phyloP scores from a whole-genome alignment of 2,329 filamentous ascomycete species.

The Cladophialophora yegresii region DNA sequence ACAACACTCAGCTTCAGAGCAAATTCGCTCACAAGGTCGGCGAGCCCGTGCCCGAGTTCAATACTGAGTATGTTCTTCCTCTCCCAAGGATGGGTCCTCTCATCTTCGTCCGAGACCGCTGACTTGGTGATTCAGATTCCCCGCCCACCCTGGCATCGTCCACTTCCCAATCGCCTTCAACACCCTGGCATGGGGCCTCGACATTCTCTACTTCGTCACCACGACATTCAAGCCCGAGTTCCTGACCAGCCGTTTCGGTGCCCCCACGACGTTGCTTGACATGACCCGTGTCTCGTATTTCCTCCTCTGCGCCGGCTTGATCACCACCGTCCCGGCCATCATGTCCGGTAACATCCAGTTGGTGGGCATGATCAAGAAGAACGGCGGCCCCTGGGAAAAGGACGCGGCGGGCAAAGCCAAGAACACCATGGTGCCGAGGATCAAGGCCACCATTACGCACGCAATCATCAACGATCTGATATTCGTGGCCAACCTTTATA shows the following conservation, averaged over 20 bases:
- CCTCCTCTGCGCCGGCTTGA: slow-evolving; percentile 34
- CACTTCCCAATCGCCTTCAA: slow-evolving; percentile 38
- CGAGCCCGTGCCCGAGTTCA: slow-evolving; percentile 37
- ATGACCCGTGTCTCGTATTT: slow-evolving; percentile 36
- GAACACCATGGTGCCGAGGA: slow-evolving; percentile 36
- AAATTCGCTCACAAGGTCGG: slow-evolving; percentile 36
- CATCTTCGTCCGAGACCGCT: slow-evolving; percentile 10
- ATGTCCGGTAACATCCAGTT: slow-evolving; percentile 37
- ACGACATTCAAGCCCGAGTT: slow-evolving; percentile 34
- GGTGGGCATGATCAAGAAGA: slow-evolving; percentile 37
- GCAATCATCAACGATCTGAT: slow-evolving; percentile 36
- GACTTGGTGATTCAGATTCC: slow-evolving; percentile 22
- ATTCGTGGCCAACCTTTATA: slow-evolving; percentile 35
- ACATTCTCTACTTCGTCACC: slow-evolving; percentile 36
- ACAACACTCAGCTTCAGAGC: slow-evolving; percentile 34
- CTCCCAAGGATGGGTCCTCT: background rate
- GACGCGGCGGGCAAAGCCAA: slow-evolving; percentile 35
- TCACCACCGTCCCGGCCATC: slow-evolving; percentile 36
- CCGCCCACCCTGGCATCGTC: slow-evolving; percentile 35
- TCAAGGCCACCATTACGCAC: slow-evolving; percentile 37
- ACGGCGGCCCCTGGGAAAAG: slow-evolving; percentile 37
- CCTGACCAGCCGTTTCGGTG: slow-evolving; percentile 34
- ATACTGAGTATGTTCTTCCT: slow-evolving; percentile 32
- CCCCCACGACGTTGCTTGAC: slow-evolving; percentile 33
- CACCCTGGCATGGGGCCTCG: slow-evolving; percentile 36